Conservation (phyloP, 805 yeast species). For the Maudiozyma barnettii region DNA sequence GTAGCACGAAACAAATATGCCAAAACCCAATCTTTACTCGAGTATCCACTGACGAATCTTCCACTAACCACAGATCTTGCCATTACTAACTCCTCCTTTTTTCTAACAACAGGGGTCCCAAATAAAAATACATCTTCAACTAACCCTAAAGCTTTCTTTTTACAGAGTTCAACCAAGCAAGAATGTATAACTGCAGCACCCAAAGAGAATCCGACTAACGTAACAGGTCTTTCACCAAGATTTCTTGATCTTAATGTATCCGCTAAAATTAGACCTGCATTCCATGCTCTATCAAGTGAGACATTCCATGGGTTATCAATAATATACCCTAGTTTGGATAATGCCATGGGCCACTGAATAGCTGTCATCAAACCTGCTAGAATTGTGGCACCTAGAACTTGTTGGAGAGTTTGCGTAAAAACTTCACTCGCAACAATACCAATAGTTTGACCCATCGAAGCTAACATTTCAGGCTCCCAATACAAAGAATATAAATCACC, state of each 20-base stretch:
- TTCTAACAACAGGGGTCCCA: conserved; percentile 81
- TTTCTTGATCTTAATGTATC: conserved; percentile 82
- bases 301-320: conserved; percentile 98
- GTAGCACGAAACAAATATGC: conserved; percentile 95
- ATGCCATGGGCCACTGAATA: conserved; percentile 82
- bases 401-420: conserved; percentile 86
- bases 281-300: conserved; percentile 93
- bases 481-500: conserved; percentile 86
- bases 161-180: conserved; percentile 77
- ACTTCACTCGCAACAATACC: conserved; percentile 90
- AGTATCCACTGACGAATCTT: conserved; percentile 78
- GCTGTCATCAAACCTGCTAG: conserved; percentile 87
- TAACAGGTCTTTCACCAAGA: conserved; percentile 85
- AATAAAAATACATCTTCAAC: conserved; percentile 80
- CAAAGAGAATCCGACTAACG: conserved; percentile 84
- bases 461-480: conserved; percentile 98
- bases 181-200: conserved; percentile 91
- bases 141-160: conserved; percentile 76
- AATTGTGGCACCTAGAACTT: conserved; percentile 84
- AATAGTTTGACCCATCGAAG: conserved; percentile 93
- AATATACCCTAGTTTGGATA: conserved; percentile 79
- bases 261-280: conserved; percentile 84
- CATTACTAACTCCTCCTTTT: conserved; percentile 63
- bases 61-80: conserved; percentile 88
- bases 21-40: conserved; percentile 89